Percentiles rank a stretch among this genome's conserved stretches.
These are phyloP conservation scores for Cichorium intybus DNA, from an alignment of 140 eudicot species.

Conservation along the genomic window DNA sequence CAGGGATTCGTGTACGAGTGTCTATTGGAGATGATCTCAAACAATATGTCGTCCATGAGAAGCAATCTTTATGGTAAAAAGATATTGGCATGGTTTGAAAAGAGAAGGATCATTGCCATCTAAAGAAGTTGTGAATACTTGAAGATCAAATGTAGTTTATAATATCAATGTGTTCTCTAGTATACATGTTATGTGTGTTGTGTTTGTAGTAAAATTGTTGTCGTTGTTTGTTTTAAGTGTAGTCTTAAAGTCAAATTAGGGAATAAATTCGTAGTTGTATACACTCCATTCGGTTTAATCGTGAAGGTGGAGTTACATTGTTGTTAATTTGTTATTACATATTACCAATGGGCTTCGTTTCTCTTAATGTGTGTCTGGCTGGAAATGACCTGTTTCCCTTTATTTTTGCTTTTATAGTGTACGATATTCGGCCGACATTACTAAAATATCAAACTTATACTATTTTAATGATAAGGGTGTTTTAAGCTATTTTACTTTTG, in stretches of 20 bases:
- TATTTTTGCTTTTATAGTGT: not conserved
- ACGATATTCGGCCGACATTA: not conserved
- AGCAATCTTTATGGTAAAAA: conserved; percentile 61
- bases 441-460: too few relatives aligned
- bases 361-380: not conserved
- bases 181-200: conserved; percentile 8
- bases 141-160: conserved; percentile 12
- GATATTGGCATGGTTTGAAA: conserved; percentile 52
- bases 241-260: conserved; percentile 9
- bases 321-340: conserved; percentile 9
- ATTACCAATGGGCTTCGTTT: too few relatives aligned
- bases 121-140: conserved; percentile 24
- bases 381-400: not conserved
- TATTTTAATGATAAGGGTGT: not conserved
- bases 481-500: not conserved
- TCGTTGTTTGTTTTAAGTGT: conserved; percentile 18
- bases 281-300: conserved; percentile 10
- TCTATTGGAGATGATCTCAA: conserved; percentile 34
- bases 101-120: conserved; percentile 30
- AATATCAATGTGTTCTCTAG: conserved; percentile 6
- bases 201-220: conserved; percentile 28
- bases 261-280: conserved; percentile 20
- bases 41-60: conserved; percentile 37
- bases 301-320: conserved; percentile 20
- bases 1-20: conserved; percentile 44